Percentiles rank a stretch among this genome's conserved stretches.
Conservation (phyloP, 371 early-diverging fungal species). For the Gilbertella persicaria region DNA sequence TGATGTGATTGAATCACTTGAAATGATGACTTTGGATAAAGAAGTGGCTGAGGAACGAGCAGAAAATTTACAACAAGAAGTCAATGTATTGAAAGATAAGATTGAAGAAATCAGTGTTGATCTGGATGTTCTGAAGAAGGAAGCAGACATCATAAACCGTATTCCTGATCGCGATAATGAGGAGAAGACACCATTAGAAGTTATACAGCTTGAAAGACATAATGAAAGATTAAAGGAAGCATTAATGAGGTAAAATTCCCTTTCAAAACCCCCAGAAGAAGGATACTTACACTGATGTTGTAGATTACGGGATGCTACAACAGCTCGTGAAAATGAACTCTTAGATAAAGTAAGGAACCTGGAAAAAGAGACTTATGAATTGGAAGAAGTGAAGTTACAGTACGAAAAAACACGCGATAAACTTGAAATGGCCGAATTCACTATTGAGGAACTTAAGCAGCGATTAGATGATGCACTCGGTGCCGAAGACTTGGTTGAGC, state of each 20-base stretch:
- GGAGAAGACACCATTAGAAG: conserved; percentile 58
- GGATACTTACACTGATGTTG: not conserved
- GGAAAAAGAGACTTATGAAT: conserved; percentile 67
- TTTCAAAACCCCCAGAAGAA: not conserved
- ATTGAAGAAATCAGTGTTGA: conserved; percentile 79
- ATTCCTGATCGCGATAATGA: conserved; percentile 31
- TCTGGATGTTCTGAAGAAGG: conserved; percentile 70
- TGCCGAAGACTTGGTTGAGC: conserved; percentile 81
- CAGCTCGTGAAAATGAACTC: conserved; percentile 72
- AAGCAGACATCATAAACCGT: conserved; percentile 52
- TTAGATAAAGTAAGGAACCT: conserved; percentile 61
- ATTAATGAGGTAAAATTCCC: conserved; percentile 56
- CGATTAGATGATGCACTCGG: conserved; percentile 82
- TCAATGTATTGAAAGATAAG: conserved; percentile 75
- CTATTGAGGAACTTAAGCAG: conserved; percentile 82
- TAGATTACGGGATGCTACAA: conserved; percentile 80
- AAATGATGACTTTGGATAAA: conserved; percentile 87
- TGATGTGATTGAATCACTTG: conserved; percentile 77
- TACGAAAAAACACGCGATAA: conserved; percentile 58
- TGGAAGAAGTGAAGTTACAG: conserved; percentile 61
- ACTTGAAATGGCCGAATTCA: conserved; percentile 65
- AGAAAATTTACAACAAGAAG: conserved; percentile 77
- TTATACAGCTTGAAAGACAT: conserved; percentile 74
- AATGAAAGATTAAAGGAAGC: conserved; percentile 90
- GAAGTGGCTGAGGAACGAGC: conserved; percentile 91